Evolutionary conservation across 345 rosid genomes (phyloP), one percentile per base, ranked within the genome.

Genomic region (Tarenaya hassleriana): DNA sequence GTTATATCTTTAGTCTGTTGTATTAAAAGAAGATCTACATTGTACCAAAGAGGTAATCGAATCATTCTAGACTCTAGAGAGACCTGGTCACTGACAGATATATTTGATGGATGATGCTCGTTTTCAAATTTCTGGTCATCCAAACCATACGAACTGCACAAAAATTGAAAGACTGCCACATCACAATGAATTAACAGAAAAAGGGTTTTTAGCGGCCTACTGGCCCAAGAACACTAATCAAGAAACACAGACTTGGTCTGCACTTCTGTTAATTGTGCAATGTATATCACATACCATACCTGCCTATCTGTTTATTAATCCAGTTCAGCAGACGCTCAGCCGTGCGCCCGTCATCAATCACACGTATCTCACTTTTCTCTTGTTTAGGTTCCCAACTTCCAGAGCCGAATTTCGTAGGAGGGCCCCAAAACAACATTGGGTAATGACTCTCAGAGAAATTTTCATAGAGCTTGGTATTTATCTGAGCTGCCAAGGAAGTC

Each of bases 401-500:
- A 50, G 71, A 70, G 29, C 71, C 73, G 41, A 94, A 86, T 69
- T 77, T 83, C 34, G 73, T 65, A 16, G 99, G 77, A 32, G 75
- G 67, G 8, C 74, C 87, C 97, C 99, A 94, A 47, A 88, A 76
- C 63, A 94, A 87, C 94, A 94, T 82, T 27, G 99, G 97, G 72
- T 81, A 88, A 57, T 76, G 92, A 61, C 75, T 43, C 27, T 88
- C 89, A 46, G 95, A 86, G 75, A 78, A 94, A 55, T 70, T 78
- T 47, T 83, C 87, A 68, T 97, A 94, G 29, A 94, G 91, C 73
- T 88, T 72, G 50, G 38, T 74, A 64, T 94, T 94, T 73, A 75
- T 73, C 97, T 94, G 89, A 65, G 76, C 97, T 83, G 94, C 84
- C 97, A 75, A 65, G 73, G 56, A 73, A 73, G 59, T 72, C 50